A percentile compares a stretch with the other conserved stretches of the same genome.
These are phyloP conservation scores for Lipomyces oligophaga DNA, from an alignment of 805 yeast genomes.

Conservation along the genomic window DNA sequence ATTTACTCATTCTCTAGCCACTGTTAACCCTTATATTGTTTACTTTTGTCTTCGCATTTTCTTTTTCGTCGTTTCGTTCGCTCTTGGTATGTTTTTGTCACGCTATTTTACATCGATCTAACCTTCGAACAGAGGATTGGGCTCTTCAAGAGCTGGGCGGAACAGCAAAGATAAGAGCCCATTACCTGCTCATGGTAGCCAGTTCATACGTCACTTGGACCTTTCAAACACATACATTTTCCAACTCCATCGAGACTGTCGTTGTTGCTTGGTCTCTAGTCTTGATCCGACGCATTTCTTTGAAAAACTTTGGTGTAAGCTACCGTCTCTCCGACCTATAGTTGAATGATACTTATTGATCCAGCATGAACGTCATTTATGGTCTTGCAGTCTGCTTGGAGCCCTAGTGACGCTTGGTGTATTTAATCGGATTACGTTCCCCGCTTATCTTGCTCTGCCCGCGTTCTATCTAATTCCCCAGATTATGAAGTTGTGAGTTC, in stretches of 20 bases:
- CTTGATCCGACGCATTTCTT: constrained; percentile 40
- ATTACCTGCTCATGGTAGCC: constrained; percentile 42
- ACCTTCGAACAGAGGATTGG: constrained; percentile 21
- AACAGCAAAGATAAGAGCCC: constrained; percentile 23
- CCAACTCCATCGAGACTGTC: constrained; percentile 72
- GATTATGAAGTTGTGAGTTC: constrained; percentile 15
- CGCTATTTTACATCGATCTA: neutral
- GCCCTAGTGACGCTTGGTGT: constrained; percentile 57
- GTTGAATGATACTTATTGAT: constrained; percentile 10
- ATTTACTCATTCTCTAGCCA: neutral
- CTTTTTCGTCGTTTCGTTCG: constrained; percentile 21
- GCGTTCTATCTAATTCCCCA: constrained; percentile 28
- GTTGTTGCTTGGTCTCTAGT: constrained; percentile 50
- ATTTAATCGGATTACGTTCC: constrained; percentile 82
- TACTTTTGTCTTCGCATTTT: constrained; percentile 24
- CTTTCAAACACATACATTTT: constrained; percentile 81
- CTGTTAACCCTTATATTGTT: constrained; percentile 19
- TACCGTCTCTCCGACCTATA: too few relatives aligned
- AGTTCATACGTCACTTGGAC: constrained; percentile 69
- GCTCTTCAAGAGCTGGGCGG: constrained; percentile 26
- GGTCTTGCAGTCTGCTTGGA: constrained; percentile 42
- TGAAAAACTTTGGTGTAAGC: constrained; percentile 17
- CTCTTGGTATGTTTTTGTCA: constrained; percentile 11
- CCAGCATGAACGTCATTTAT: constrained; percentile 11
- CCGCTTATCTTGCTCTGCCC: constrained; percentile 70